Evolutionary conservation across 1,139 yeast species (phyloP).

Genomic region (Citeromyces siamensis): DNA sequence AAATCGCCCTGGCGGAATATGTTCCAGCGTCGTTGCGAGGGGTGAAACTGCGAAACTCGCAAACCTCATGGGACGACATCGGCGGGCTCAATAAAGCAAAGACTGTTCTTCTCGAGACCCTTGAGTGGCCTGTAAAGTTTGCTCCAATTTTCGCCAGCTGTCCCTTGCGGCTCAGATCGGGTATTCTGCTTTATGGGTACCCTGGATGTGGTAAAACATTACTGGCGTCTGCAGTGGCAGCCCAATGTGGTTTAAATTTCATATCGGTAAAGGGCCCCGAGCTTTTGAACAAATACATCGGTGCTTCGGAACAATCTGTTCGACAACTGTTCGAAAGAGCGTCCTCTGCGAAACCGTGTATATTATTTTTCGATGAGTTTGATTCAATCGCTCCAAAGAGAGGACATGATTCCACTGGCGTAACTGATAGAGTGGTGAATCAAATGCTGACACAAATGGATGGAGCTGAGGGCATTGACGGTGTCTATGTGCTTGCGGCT

Average conservation of each 20-base stretch:
- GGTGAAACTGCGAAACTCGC: constrained; percentile 70
- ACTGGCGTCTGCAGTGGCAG: constrained; percentile 87
- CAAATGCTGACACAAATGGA: constrained; percentile 98
- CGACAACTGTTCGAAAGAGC: constrained; percentile 92
- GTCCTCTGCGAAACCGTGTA: constrained; percentile 88
- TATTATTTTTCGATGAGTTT: constrained; percentile 89
- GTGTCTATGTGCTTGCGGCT: constrained; percentile 94
- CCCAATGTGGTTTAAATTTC: constrained; percentile 89
- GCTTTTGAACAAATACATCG: constrained; percentile 88
- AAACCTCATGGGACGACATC: constrained; percentile 73
- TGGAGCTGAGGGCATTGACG: constrained; percentile 97
- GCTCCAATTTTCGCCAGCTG: constrained; percentile 88
- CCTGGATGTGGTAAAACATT: constrained; percentile 98
- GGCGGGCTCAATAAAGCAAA: constrained; percentile 83
- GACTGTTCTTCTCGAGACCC: constrained; percentile 62
- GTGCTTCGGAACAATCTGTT: constrained; percentile 93
- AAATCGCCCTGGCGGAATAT: constrained; percentile 49
- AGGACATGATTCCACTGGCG: constrained; percentile 98
- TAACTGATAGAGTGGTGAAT: constrained; percentile 93
- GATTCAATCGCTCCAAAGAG: constrained; percentile 97
- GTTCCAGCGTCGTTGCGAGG: constrained; percentile 81
- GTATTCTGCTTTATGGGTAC: constrained; percentile 82
- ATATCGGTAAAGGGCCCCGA: constrained; percentile 96
- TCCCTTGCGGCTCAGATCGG: constrained; percentile 80
- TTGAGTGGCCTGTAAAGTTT: constrained; percentile 96